Percentiles rank a stretch among this genome's conserved stretches.
phyloP scores from a whole-genome alignment of 345 rosid species.

The Syzygium aqueum region DNA sequence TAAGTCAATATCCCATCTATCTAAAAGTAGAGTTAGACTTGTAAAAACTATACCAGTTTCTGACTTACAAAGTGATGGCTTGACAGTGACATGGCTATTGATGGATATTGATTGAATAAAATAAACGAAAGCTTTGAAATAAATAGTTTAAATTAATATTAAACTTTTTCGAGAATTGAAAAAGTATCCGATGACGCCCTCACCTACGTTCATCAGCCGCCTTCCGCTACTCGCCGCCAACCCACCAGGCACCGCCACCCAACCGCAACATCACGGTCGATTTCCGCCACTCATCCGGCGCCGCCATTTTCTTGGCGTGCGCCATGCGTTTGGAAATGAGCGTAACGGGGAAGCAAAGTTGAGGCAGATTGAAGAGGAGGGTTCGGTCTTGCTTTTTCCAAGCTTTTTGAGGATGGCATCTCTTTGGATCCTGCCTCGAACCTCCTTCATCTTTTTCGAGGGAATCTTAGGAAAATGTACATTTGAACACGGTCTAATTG shows the following conservation, averaged over 20 bases:
- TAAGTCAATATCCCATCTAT: not conserved
- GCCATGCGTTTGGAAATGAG: not conserved
- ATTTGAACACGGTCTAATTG: no score
- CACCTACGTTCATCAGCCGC: no score
- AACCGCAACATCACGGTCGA: not conserved
- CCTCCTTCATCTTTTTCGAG: not conserved
- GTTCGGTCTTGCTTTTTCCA: no score
- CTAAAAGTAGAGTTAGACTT: not conserved
- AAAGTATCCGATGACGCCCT: no score
- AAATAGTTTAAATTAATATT: no score
- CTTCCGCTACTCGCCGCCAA: accelerated
- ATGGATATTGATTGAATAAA: not conserved
- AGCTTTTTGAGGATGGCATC: no score
- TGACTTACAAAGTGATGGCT: not conserved
- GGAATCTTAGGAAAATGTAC: no score
- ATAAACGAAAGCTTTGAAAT: not conserved
- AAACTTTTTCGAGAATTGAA: no score
- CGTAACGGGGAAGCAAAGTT: not conserved
- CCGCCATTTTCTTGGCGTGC: not conserved
- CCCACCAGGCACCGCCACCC: not conserved
- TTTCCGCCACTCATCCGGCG: not conserved
- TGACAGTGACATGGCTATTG: not conserved
- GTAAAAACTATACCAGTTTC: not conserved
- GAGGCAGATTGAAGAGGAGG: not conserved
- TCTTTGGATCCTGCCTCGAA: not conserved